Evolutionary conservation across 305 asterid genomes (phyloP).

Genomic region (Solanum hybrid): DNA sequence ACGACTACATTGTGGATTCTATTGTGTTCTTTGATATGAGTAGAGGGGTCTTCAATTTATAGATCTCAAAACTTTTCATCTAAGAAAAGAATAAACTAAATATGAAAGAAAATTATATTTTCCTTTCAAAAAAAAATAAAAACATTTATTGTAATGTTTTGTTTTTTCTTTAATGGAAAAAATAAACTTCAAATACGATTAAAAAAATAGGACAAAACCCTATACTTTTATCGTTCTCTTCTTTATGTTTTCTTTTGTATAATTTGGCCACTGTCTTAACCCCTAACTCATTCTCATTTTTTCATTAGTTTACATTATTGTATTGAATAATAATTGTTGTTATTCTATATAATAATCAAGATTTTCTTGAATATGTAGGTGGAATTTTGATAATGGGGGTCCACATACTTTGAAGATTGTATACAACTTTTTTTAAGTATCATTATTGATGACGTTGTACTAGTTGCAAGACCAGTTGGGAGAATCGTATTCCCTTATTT

Average conservation of each 20-base stretch:
- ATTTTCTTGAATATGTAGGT: not conserved
- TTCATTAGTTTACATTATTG: not conserved
- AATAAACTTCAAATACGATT: no score
- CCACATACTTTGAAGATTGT: not conserved
- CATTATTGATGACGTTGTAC: not conserved
- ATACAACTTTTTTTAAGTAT: not conserved
- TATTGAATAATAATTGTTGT: not conserved
- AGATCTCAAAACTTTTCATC: no score
- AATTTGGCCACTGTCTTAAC: not conserved
- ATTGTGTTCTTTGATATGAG: no score
- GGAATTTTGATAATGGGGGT: not conserved
- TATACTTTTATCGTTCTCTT: not conserved
- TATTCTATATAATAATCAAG: not conserved
- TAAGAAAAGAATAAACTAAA: no score
- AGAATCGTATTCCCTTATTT: slow-evolving; percentile 17
- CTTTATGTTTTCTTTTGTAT: slow-evolving; percentile 9
- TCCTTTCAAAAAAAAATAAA: no score
- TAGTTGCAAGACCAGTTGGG: not conserved
- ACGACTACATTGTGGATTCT: no score
- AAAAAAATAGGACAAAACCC: no score
- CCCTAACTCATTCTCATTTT: not conserved
- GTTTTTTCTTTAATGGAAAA: no score
- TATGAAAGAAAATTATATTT: no score
- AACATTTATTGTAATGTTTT: no score
- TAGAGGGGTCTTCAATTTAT: no score